Evolutionary conservation across 2,329 filamentous ascomycete species (phyloP), one percentile per base, ranked within the genome.

Genomic region (Rhexocercosporidium sp.): DNA sequence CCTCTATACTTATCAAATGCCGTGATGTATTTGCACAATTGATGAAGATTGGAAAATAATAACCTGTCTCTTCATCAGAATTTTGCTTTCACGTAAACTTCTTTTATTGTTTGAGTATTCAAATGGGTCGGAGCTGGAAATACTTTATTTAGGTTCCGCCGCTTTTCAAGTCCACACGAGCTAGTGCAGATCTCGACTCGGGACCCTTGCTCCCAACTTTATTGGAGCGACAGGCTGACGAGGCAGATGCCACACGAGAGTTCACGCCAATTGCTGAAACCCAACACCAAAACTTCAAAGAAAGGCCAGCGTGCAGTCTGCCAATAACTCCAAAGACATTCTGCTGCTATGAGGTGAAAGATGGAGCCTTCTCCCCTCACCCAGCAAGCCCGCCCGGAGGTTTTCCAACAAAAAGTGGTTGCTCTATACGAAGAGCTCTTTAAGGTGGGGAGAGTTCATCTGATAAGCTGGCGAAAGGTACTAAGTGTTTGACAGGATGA

Each of bases 281-380:
- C 16, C 44, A 66, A 59, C 51, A 47, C 31, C 56, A 37, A 66
- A 66, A 27, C 31, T 56, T 29, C 18, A 37, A 44, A 56, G 37
- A 22, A 53, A 64, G 34, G 16, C 34, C 25, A 44, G 37, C 47
- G 27, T 37, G 31, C 44, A 27, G 11, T 39, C 37, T 56, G 16
- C 25, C 31, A 11, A 16, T 39, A n/a, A 8, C 29, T 39, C 18
- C 51, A 57, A 54, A 25, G 51, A 34, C 54, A 8, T n/a, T 59
- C 61, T 72, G 69, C 66, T 74, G 71, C 67, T 70, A 76, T 76
- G 74, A 70, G 71, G 66, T 76, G 73, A 73, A 74, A 65, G 64
- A 96, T 96, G 93, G 93, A 97, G 83, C 86, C 90, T 75, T 98
- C 95, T 78, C 96, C 96, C 71, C 87, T 99, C 78, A 97, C 94